These are phyloP conservation scores for Urostyla sp. DNA, from an alignment of 73 alveolate species.

Conservation along the genomic window DNA sequence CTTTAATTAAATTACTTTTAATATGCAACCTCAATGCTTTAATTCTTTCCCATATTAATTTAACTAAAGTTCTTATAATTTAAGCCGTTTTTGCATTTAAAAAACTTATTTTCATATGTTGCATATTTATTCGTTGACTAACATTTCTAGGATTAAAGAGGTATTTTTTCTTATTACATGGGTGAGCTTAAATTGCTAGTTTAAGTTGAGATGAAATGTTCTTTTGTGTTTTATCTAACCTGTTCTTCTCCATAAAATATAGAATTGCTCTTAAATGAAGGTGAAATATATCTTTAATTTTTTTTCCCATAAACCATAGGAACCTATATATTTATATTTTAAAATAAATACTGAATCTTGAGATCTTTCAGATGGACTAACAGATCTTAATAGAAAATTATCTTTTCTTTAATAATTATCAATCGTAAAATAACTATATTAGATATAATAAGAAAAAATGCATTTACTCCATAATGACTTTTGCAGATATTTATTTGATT, in stretches of 20 bases:
- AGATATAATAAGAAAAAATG: too few species aligned
- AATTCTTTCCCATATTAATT: conserved; percentile 2
- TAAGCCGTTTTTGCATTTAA: neutral
- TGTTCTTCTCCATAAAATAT: conserved; percentile 22
- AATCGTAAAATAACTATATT: too few species aligned
- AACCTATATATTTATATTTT: conserved; percentile 12
- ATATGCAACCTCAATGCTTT: neutral
- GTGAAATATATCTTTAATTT: conserved; percentile 29
- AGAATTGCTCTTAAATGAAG: conserved; percentile 17
- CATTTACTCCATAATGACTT: too few species aligned
- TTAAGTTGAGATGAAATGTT: neutral
- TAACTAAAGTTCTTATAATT: conserved; percentile 32
- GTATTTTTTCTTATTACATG: too few species aligned
- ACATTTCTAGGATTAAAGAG: neutral
- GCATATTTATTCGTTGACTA: conserved; percentile 35
- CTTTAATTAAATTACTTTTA: conserved; percentile 9
- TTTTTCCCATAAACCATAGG: conserved; percentile 28
- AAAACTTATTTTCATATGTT: conserved; percentile 8
- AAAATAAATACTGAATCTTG: too few species aligned
- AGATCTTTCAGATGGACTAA: too few species aligned
- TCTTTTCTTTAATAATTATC: too few species aligned
- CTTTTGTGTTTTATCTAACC: neutral
- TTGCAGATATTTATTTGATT: too few species aligned
- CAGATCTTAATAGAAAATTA: too few species aligned
- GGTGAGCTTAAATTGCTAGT: conserved; percentile 5